A percentile compares a stretch with the other conserved stretches of the same genome.
These are phyloP conservation scores for Diaporthe batatas DNA, from an alignment of 2,329 filamentous ascomycete species.

Conservation along the genomic window DNA sequence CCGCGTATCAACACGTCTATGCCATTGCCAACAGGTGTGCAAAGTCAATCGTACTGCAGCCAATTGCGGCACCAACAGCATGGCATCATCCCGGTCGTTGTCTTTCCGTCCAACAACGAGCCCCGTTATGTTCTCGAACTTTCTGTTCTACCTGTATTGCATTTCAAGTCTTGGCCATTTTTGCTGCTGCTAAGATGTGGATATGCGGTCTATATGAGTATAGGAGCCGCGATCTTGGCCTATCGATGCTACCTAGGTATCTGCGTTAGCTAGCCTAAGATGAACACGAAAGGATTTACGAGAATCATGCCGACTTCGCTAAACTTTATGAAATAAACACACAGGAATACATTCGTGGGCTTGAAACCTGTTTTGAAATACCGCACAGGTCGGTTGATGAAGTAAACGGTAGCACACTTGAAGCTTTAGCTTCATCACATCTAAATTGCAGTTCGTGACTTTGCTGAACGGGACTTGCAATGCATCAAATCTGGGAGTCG, in stretches of 20 bases:
- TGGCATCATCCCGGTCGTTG: slow-evolving; percentile 44
- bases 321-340: not conserved
- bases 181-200: not conserved
- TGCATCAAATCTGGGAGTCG: not conserved
- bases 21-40: too few species aligned
- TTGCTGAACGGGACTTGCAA: not conserved
- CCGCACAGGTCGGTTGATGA: too few species aligned
- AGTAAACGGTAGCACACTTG: too few species aligned
- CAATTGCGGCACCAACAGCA: slow-evolving; percentile 15
- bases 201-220: slow-evolving; percentile 1
- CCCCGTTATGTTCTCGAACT: not conserved
- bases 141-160: not conserved
- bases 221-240: not conserved
- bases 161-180: not conserved
- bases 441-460: not conserved
- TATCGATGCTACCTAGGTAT: slow-evolving; percentile 3
- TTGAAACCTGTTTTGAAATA: too few species aligned
- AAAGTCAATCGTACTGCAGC: not conserved
- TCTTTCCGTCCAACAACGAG: not conserved
- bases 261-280: not conserved
- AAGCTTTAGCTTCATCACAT: too few species aligned
- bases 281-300: slow-evolving; percentile 1
- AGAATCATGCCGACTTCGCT: slow-evolving; percentile 4
- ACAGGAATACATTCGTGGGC: too few species aligned
- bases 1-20: not conserved